phyloP scores from a whole-genome alignment of 805 yeast species.

The Starmera dryadoides region DNA sequence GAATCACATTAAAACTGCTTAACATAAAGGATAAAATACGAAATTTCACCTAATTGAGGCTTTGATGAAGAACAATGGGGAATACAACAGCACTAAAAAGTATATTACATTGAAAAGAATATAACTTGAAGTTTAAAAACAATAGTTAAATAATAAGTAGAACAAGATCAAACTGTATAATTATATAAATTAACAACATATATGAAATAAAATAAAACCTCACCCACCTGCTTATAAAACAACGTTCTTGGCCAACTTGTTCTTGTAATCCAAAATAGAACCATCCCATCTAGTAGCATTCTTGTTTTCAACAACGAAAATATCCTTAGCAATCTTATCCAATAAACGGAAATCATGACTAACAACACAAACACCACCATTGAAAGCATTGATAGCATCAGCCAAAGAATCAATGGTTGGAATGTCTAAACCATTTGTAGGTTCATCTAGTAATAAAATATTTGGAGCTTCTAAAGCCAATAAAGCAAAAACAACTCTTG shows the following conservation, averaged over 20 bases:
- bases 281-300: conserved; percentile 98
- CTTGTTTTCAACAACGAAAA: conserved; percentile 91
- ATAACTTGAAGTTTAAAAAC: too few species aligned
- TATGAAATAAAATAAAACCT: too few species aligned
- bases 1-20: too few species aligned
- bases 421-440: conserved; percentile 98
- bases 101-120: too few species aligned
- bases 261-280: conserved; percentile 83
- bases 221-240: conserved; percentile 48
- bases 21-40: too few species aligned
- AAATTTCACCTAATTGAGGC: too few species aligned
- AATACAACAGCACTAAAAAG: too few species aligned
- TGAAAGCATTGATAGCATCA: conserved; percentile 87
- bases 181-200: too few species aligned
- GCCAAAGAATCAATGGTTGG: conserved; percentile 98
- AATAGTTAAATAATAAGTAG: too few species aligned
- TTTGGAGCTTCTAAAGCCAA: conserved; percentile 94
- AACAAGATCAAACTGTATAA: too few species aligned
- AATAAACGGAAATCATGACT: conserved; percentile 98
- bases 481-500: conserved; percentile 95
- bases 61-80: too few species aligned
- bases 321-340: conserved; percentile 96
- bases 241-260: conserved; percentile 86
- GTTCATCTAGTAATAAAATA: conserved; percentile 93
- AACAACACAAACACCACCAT: conserved; percentile 98